Evolutionary conservation across 2,329 filamentous ascomycete species (phyloP), one percentile per base, ranked within the genome.

Genomic region (Ceratocystis albifundus): DNA sequence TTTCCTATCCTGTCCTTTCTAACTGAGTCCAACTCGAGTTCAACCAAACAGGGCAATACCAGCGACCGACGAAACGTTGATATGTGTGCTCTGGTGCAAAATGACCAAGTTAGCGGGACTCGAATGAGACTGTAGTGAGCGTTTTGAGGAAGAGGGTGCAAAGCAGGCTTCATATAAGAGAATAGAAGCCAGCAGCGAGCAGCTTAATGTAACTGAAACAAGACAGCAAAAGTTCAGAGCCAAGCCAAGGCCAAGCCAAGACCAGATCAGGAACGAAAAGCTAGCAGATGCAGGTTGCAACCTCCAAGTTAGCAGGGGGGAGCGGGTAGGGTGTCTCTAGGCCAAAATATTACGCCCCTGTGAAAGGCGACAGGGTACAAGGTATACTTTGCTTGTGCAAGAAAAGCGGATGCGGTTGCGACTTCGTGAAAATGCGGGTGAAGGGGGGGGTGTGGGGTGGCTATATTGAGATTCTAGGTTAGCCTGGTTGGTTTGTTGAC

Each of bases 261-360:
- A 17, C 46, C 46, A 57, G 46, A 20, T 30, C 63, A 44, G 61
- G 61, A 65, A 65, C 32, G 63, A 65, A 65, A 22, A 65, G 46
- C 50, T 57, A 28, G 36, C 44, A 22, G 46, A 57, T 55, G n/a
- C 48, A 55, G 44, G 45, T 57, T 64, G 46, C 48, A 30, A 55
- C 44, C 61, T 62, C 61, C 36, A 62, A 41, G 48, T 25, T 10
- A 53, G 3, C 48, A 53, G 22, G 48, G 48, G 20, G 30, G 4
- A 41, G 20, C 36, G 28, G 61, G 10, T 45, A 20, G 61, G 61
- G 61, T 62, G n/a, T 46, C 61, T 62, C 8, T 45, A 62, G 61
- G 3, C 44, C 4, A 6, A 62, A 41, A 22, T 45, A 28, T 28
- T 3, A 53, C 20, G 2, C 48, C 48, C 48, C 25, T 25, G 1